Evolutionary conservation across 2,329 filamentous ascomycete genomes (phyloP).

Genomic region (Akanthomyces dipterigenus): DNA sequence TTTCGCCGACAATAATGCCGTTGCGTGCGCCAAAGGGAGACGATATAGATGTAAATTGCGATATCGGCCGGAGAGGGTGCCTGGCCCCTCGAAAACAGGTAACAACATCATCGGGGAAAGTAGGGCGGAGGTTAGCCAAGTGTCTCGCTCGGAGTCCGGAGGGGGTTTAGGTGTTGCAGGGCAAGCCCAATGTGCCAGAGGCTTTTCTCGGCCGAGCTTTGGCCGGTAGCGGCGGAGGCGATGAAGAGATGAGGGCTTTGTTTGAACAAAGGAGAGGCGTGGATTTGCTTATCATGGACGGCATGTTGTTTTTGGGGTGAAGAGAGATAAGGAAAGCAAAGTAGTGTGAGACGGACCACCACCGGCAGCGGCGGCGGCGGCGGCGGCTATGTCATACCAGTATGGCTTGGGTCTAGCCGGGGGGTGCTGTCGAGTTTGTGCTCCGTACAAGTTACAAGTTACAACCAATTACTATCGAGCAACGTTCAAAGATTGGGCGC

Average conservation of each 20-base stretch:
- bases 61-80: not conserved
- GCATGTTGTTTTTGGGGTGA: no score
- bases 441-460: no score
- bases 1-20: not conserved
- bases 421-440: no score
- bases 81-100: no score
- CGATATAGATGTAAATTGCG: not conserved
- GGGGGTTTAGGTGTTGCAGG: not conserved
- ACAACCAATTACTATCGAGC: not conserved
- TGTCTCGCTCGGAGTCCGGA: conserved; percentile 2
- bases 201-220: no score
- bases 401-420: not conserved
- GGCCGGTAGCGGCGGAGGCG: not conserved
- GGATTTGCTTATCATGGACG: not conserved
- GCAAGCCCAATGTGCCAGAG: no score
- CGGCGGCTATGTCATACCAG: not conserved
- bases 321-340: not conserved
- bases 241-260: not conserved
- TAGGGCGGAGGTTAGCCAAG: not conserved
- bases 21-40: not conserved
- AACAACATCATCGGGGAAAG: not conserved
- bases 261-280: not conserved
- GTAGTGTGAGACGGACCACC: not conserved
- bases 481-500: not conserved
- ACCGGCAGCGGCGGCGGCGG: not conserved